phyloP scores from a whole-genome alignment of 441 rosid species.

The Pelargonium hybrid region DNA sequence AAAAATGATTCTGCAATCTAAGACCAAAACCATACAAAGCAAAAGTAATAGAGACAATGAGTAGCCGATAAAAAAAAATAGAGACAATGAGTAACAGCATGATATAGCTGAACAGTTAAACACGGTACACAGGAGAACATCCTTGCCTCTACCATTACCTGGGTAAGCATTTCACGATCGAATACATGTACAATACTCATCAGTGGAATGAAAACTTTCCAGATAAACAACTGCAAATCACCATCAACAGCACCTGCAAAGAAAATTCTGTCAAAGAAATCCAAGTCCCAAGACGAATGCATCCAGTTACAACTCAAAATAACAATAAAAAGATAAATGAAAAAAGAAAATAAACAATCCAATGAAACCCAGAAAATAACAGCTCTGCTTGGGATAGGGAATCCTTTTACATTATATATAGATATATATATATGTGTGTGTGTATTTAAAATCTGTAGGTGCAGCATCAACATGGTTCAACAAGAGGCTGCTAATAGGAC shows the following conservation, averaged over 20 bases:
- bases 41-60: conserved; percentile 18
- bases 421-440: no score
- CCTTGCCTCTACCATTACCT: conserved; percentile 24
- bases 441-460: background rate
- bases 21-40: conserved; percentile 22
- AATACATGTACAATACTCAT: conserved; percentile 49
- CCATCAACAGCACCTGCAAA: conserved; percentile 32
- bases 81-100: conserved; percentile 17
- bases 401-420: no score
- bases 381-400: background rate
- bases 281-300: background rate
- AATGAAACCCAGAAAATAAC: background rate
- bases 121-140: conserved; percentile 7
- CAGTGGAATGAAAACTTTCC: conserved; percentile 64
- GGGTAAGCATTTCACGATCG: conserved; percentile 59
- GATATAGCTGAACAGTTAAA: conserved; percentile 7
- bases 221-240: conserved; percentile 43
- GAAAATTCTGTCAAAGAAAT: conserved; percentile 15
- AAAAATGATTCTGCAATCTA: conserved; percentile 61
- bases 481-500: background rate
- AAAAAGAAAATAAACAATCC: background rate
- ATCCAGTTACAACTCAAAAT: background rate
- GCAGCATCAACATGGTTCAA: background rate
- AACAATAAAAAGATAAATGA: background rate
- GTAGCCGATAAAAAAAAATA: conserved; percentile 20